Conservation (phyloP, 305 asterid genomes). For the Plantago rigida region DNA sequence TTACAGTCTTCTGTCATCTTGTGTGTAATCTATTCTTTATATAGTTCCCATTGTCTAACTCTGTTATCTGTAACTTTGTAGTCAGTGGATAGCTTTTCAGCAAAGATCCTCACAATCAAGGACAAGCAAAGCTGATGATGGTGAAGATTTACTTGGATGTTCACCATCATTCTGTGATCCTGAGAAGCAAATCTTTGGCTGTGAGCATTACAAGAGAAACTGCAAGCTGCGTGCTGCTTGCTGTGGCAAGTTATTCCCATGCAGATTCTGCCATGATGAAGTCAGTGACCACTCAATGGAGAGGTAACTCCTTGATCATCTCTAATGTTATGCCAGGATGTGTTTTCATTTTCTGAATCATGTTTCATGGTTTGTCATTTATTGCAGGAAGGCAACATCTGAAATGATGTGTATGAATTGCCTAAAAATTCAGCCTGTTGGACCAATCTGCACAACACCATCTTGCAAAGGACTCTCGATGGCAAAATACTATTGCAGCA, state of each 20-base stretch:
- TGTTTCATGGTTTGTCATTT: conserved; percentile 16
- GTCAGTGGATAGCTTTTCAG: conserved; percentile 96
- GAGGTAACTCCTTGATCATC: conserved; percentile 39
- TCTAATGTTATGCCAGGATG: conserved; percentile 13
- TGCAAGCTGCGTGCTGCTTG: conserved; percentile 96
- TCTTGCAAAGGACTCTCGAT: conserved; percentile 67
- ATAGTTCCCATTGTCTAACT: conserved; percentile 22
- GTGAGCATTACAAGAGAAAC: conserved; percentile 94
- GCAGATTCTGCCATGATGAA: conserved; percentile 97
- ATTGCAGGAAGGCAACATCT: conserved; percentile 78
- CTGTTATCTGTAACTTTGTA: conserved; percentile 30
- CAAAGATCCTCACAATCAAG: conserved; percentile 68
- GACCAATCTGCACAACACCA: conserved; percentile 63
- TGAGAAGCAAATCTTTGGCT: conserved; percentile 67
- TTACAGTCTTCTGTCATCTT: conserved; percentile 13
- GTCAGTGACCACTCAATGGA: conserved; percentile 98
- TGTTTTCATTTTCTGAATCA: not conserved
- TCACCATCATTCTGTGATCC: conserved; percentile 76
- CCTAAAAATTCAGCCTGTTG: conserved; percentile 75
- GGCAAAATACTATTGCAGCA: conserved; percentile 96
- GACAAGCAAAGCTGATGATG: conserved; percentile 42
- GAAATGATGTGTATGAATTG: conserved; percentile 98
- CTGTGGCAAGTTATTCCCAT: conserved; percentile 72
- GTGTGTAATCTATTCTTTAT: conserved; percentile 13
- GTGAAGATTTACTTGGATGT: conserved; percentile 52